Percentiles rank a stretch among this genome's conserved stretches.
Conservation (phyloP, 208 protist genomes). For the Acanthamoeba castellanii region DNA sequence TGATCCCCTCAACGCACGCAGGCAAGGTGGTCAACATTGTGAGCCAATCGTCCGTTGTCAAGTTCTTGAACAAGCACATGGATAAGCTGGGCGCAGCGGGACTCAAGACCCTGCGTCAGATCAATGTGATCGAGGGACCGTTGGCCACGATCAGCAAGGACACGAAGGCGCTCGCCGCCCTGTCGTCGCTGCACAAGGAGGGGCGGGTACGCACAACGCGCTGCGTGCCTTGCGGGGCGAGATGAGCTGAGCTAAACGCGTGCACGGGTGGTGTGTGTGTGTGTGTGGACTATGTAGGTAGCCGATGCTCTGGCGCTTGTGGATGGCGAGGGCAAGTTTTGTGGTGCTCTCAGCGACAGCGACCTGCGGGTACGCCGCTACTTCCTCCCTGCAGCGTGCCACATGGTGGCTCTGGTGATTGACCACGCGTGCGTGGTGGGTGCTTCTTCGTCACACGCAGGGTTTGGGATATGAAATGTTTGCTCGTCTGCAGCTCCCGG, state of each 20-base stretch:
- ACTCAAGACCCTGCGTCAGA: slow-evolving; percentile 20
- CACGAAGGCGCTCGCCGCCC: slow-evolving; percentile 2
- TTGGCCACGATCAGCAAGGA: slow-evolving; percentile 18
- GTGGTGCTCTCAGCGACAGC: slow-evolving; percentile 56
- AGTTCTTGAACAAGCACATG: slow-evolving; percentile 5
- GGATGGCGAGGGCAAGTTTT: slow-evolving; percentile 64
- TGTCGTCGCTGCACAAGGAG: slow-evolving; percentile 41
- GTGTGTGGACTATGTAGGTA: background rate
- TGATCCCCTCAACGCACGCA: too few relatives aligned
- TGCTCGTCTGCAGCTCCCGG: slow-evolving; percentile 55
- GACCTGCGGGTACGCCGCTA: slow-evolving; percentile 25
- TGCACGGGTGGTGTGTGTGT: background rate
- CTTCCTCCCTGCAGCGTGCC: background rate
- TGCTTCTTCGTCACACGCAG: background rate
- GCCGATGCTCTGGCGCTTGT: slow-evolving; percentile 40
- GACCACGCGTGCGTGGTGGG: background rate
- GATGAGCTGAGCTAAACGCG: background rate
- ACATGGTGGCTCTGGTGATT: background rate
- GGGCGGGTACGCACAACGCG: background rate
- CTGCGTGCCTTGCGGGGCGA: background rate
- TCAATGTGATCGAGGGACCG: background rate
- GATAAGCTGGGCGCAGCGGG: background rate
- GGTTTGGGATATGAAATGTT: slow-evolving; percentile 53
- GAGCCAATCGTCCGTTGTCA: slow-evolving; percentile 63
- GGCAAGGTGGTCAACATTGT: slow-evolving; percentile 59